Evolutionary conservation across 768 basidiomycete genomes (phyloP), one percentile per base, ranked within the genome.

Genomic region (Pleurotus pulmonarius): DNA sequence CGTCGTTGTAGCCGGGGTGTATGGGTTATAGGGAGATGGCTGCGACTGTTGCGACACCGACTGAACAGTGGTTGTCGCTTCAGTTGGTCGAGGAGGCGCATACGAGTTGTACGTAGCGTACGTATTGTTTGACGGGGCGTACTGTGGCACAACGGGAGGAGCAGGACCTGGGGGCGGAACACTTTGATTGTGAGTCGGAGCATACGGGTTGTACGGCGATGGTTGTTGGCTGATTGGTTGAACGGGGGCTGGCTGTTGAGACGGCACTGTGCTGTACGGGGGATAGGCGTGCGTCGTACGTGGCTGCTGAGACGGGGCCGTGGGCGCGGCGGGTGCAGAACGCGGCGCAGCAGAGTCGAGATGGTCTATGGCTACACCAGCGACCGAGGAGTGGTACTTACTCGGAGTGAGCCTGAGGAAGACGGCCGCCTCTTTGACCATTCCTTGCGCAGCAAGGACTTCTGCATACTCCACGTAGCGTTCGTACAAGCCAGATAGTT

Each of bases 381-480:
- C 60, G 24, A 68, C 80, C 3, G 81, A 75, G 4, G 88, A 88
- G 46, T 83, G 81, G 70, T 97, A 98, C 49, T 84, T 86, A 9
- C 72, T 62, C 1, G 97, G 97, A 0, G 87, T 92, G 61, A 92
- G 72, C 64, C 83, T 81, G 68, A 97, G 72, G 70, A 92, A 96
- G 41, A 78, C 76, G 20, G 86, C 80, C 0, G 94, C 95, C 55
- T 94, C 86, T 62, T 86, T 82, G 48, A 94, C 74, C 16, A 95
- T 79, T n/a, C 95, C 95, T 66, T 98, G 96, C 0, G 87, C 81
- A 5, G 90, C 90, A 22, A 99, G 79, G 51, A 98, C 74, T 60
- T 97, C 92, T 2, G 96, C 94, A 63, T 98, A 99, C 70, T 98
- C 97, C 65, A 91, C 86, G 75, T 97, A 98, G 12, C 88, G 82